These are phyloP conservation scores for Lentinula detonsa DNA, from an alignment of 768 basidiomycete species.

Conservation along the genomic window DNA sequence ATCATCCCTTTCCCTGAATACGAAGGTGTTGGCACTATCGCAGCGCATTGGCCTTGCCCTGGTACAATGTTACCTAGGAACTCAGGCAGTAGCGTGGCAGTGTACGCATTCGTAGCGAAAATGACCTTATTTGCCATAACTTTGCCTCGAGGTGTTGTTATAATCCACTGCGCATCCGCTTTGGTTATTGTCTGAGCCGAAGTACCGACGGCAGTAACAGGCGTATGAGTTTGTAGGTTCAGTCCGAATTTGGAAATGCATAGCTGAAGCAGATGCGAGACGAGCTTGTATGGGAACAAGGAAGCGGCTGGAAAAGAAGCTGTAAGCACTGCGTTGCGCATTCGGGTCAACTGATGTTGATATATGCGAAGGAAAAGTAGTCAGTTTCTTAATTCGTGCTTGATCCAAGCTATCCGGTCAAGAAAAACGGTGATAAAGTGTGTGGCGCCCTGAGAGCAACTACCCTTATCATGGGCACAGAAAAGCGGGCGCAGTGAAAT, in stretches of 20 bases:
- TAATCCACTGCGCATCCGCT: slow-evolving; percentile 21
- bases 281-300: slow-evolving; percentile 14
- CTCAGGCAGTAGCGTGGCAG: slow-evolving; percentile 37
- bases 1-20: slow-evolving; percentile 13
- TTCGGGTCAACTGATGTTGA: slow-evolving; percentile 17
- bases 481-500: background rate
- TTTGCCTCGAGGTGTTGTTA: slow-evolving; percentile 36
- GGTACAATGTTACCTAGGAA: slow-evolving; percentile 21
- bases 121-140: slow-evolving; percentile 36
- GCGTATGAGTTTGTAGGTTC: slow-evolving; percentile 37
- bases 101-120: slow-evolving; percentile 53
- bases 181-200: background rate
- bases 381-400: background rate
- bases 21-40: slow-evolving; percentile 14
- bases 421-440: background rate
- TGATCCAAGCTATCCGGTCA: background rate
- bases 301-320: slow-evolving; percentile 19
- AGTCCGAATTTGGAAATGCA: slow-evolving; percentile 20
- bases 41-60: slow-evolving; percentile 13
- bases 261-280: slow-evolving; percentile 7
- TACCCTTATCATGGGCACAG: background rate
- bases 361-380: background rate
- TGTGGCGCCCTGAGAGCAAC: background rate
- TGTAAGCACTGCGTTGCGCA: slow-evolving; percentile 26
- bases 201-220: slow-evolving; percentile 28